Evolutionary conservation across 139 green algal genomes (phyloP).

Genomic region (Haematococcus lacustris): DNA sequence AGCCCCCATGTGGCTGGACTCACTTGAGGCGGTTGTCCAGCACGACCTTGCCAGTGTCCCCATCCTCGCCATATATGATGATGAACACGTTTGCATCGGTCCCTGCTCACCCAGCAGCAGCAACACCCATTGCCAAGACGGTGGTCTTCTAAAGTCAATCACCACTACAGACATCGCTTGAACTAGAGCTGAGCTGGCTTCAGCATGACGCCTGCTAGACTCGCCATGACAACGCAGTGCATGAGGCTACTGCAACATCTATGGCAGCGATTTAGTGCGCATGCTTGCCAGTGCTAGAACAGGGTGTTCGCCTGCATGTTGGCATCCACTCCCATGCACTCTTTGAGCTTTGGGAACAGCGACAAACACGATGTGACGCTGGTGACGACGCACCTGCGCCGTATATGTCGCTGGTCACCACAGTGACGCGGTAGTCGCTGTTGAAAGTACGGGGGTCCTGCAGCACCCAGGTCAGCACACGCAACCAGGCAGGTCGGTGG

Average conservation of each 20-base stretch:
- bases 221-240: too few relatives aligned
- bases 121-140: background rate
- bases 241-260: too few relatives aligned
- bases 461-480: too few relatives aligned
- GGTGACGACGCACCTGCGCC: conserved; percentile 25
- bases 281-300: too few relatives aligned
- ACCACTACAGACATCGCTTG: too few relatives aligned
- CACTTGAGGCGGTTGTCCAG: conserved; percentile 27
- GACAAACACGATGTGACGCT: background rate
- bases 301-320: too few relatives aligned
- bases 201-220: too few relatives aligned
- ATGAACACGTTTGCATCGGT: conserved; percentile 64
- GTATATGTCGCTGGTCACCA: conserved; percentile 29
- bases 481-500: too few relatives aligned
- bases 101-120: too few relatives aligned
- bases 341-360: background rate
- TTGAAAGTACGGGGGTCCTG: conserved; percentile 27
- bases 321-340: background rate
- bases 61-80: conserved; percentile 38
- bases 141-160: background rate
- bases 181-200: too few relatives aligned
- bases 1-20: too few relatives aligned
- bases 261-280: too few relatives aligned
- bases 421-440: conserved; percentile 33
- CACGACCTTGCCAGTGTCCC: conserved; percentile 25